Evolutionary conservation across 345 rosid species (phyloP).

Genomic region (Hibiscus mutabilis): DNA sequence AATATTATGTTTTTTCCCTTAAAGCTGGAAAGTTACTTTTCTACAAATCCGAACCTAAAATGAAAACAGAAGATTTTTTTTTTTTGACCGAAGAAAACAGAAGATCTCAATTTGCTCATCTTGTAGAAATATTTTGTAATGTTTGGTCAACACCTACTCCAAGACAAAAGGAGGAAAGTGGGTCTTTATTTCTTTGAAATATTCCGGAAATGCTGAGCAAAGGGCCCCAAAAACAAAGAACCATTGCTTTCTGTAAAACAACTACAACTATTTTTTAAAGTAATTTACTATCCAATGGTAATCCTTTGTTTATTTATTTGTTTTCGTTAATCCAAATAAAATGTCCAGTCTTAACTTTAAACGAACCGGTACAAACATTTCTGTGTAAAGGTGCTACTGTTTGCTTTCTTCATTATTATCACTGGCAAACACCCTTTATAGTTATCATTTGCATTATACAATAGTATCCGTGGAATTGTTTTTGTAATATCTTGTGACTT

Average conservation of each 20-base stretch:
- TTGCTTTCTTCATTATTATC: too few species aligned
- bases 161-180: constrained; percentile 35
- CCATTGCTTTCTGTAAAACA: not conserved
- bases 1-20: too few species aligned
- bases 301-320: not conserved
- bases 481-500: not conserved
- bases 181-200: constrained; percentile 28
- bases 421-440: too few species aligned
- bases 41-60: too few species aligned
- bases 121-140: not conserved
- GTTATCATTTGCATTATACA: too few species aligned
- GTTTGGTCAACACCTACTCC: constrained; percentile 41
- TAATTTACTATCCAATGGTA: too few species aligned
- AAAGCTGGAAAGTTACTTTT: too few species aligned
- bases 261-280: too few species aligned
- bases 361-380: not conserved
- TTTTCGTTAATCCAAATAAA: not conserved
- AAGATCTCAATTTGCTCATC: too few species aligned
- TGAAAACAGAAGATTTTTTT: too few species aligned
- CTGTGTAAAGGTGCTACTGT: not conserved
- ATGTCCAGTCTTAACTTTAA: not conserved
- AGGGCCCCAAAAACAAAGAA: constrained; percentile 15
- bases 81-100: too few species aligned
- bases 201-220: constrained; percentile 35
- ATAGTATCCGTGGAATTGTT: not conserved